A percentile compares a stretch with the other conserved stretches of the same genome.
phyloP scores from a whole-genome alignment of 495 filamentous ascomycete species.

The Amphirosellinia nigrospora region DNA sequence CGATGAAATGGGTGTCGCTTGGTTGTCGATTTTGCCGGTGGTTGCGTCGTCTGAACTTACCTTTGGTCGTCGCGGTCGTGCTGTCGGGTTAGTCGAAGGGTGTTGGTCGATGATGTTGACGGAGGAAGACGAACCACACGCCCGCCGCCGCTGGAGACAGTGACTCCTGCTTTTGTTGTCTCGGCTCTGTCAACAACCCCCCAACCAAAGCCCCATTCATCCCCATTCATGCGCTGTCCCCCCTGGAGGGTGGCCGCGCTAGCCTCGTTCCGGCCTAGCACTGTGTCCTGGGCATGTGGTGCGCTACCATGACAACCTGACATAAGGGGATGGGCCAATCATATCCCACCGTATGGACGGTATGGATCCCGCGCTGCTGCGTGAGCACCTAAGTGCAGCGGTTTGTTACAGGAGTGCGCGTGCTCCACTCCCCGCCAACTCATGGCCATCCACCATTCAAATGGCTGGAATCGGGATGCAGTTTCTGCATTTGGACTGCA shows the following conservation, averaged over 20 bases:
- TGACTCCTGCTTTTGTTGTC: constrained; percentile 25
- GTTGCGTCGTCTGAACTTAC: constrained; percentile 21
- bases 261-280: constrained; percentile 26
- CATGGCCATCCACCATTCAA: constrained; percentile 12
- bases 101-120: constrained; percentile 22
- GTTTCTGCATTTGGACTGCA: not conserved
- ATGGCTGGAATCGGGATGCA: not conserved
- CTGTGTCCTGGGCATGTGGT: constrained; percentile 33
- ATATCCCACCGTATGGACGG: not conserved
- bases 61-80: not conserved
- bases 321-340: constrained; percentile 6
- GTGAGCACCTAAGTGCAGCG: constrained; percentile 18
- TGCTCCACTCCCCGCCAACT: constrained; percentile 16
- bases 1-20: constrained; percentile 28
- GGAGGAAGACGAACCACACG: constrained; percentile 22
- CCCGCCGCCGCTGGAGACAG: constrained; percentile 17
- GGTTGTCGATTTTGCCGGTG: not conserved
- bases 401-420: constrained; percentile 9
- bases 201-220: constrained; percentile 34
- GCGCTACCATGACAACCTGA: constrained; percentile 44
- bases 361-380: not conserved
- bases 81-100: constrained; percentile 19
- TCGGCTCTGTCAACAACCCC: constrained; percentile 28
- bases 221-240: constrained; percentile 38
- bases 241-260: constrained; percentile 32